Evolutionary conservation across 2,329 filamentous ascomycete species (phyloP).

Genomic region (Pyricularia sp.): DNA sequence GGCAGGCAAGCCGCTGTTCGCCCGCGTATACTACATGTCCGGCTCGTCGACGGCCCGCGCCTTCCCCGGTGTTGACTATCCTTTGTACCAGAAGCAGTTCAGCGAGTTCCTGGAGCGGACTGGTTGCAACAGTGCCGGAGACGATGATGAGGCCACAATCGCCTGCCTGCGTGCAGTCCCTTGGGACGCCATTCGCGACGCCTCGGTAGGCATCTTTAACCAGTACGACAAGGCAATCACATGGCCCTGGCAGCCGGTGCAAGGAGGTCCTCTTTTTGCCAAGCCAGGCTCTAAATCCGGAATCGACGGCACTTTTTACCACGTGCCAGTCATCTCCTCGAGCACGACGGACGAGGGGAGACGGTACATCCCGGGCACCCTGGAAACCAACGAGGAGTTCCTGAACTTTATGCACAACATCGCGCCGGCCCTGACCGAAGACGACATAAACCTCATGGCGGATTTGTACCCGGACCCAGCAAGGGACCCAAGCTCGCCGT

Average conservation of each 20-base stretch:
- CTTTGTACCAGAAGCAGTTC: background rate
- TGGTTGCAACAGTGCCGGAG: background rate
- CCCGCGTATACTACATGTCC: conserved; percentile 1
- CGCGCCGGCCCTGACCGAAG: conserved; percentile 22
- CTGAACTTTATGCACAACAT: conserved; percentile 23
- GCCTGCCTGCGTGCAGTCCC: background rate
- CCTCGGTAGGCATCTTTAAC: conserved; percentile 15
- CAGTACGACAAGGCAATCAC: conserved; percentile 21
- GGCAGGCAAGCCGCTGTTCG: background rate
- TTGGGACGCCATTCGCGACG: background rate
- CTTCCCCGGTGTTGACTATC: conserved; percentile 1
- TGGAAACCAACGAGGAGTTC: conserved; percentile 20
- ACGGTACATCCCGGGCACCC: conserved; percentile 25
- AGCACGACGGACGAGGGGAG: conserved; percentile 30
- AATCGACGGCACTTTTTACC: conserved; percentile 15
- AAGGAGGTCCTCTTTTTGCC: conserved; percentile 20
- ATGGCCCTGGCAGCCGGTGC: conserved; percentile 43
- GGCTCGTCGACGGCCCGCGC: background rate
- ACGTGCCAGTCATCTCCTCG: conserved; percentile 26
- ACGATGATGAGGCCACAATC: background rate
- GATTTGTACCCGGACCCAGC: conserved; percentile 26
- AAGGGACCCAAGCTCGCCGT: conserved; percentile 18
- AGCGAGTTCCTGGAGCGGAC: background rate
- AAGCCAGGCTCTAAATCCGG: conserved; percentile 15
- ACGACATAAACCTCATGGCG: conserved; percentile 21